A percentile compares a stretch with the other conserved stretches of the same genome.
Conservation (phyloP, 2,329 filamentous ascomycete genomes). For the Cytospora piceae region DNA sequence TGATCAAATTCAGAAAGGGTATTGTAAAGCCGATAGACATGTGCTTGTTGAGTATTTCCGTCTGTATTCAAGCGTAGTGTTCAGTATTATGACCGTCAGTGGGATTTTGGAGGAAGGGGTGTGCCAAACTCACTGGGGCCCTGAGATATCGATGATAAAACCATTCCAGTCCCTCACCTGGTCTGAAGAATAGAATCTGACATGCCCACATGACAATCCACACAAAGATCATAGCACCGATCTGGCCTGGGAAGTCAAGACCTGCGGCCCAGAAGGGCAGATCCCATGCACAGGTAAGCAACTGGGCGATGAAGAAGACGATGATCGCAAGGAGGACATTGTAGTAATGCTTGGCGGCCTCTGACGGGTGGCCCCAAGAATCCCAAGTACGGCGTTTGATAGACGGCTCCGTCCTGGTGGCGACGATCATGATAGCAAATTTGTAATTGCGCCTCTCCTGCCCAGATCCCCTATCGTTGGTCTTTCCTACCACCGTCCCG, state of each 20-base stretch:
- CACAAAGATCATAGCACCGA: constrained; percentile 51
- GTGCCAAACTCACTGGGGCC: constrained; percentile 32
- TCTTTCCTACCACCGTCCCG: constrained; percentile 10
- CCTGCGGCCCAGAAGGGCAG: constrained; percentile 38
- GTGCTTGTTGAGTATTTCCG: constrained; percentile 55
- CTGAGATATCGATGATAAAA: constrained; percentile 36
- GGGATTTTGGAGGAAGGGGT: background rate
- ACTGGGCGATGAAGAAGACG: constrained; percentile 47
- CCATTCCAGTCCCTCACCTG: constrained; percentile 33
- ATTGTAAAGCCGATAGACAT: constrained; percentile 56
- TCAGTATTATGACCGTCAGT: constrained; percentile 2
- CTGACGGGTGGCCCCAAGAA: background rate
- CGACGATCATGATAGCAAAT: constrained; percentile 17
- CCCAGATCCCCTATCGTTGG: background rate
- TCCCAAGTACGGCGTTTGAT: background rate
- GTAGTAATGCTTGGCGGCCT: constrained; percentile 13
- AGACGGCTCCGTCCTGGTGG: background rate
- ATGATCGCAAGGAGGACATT: constrained; percentile 38
- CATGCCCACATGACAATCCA: constrained; percentile 42
- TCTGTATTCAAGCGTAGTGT: constrained; percentile 37
- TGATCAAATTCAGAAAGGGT: constrained; percentile 52
- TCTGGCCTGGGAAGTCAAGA: constrained; percentile 51
- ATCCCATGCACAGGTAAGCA: constrained; percentile 52
- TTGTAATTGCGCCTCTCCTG: background rate
- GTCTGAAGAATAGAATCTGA: constrained; percentile 25